phyloP scores from a whole-genome alignment of 2,329 filamentous ascomycete species.

The Penicillium rolfsii region DNA sequence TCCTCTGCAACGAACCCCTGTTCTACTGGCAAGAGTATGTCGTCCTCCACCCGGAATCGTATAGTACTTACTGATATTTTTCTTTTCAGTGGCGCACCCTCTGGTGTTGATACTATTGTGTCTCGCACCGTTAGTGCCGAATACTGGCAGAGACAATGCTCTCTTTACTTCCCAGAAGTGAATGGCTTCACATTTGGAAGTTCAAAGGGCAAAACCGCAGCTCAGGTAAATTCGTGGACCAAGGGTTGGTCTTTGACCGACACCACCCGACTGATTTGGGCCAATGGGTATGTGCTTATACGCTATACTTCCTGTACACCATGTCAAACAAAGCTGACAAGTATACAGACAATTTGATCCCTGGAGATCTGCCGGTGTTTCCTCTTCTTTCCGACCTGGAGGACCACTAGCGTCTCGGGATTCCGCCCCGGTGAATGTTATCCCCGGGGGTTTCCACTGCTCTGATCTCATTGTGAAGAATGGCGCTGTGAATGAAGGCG shows the following conservation, averaged over 20 bases:
- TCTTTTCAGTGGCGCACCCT: slow-evolving; percentile 54
- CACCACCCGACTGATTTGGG: slow-evolving; percentile 60
- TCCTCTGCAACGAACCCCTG: slow-evolving; percentile 66
- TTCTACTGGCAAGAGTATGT: slow-evolving; percentile 59
- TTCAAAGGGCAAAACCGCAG: slow-evolving; percentile 52
- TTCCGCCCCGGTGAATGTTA: slow-evolving; percentile 56
- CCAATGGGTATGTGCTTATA: slow-evolving; percentile 51
- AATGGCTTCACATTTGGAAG: slow-evolving; percentile 56
- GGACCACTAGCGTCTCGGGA: slow-evolving; percentile 56
- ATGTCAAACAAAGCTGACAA: not conserved
- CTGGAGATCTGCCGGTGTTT: slow-evolving; percentile 60
- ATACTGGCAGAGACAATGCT: slow-evolving; percentile 62
- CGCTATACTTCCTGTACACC: not conserved
- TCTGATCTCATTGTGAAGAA: slow-evolving; percentile 57
- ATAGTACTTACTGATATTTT: slow-evolving; percentile 30
- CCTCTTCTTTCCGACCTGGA: slow-evolving; percentile 57
- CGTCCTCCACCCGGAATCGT: not conserved
- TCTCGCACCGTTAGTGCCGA: slow-evolving; percentile 55
- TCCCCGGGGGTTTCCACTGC: slow-evolving; percentile 60
- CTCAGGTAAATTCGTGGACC: slow-evolving; percentile 57
- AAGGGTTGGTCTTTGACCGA: slow-evolving; percentile 59
- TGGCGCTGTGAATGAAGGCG: slow-evolving; percentile 51
- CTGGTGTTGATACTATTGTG: slow-evolving; percentile 51
- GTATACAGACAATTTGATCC: slow-evolving; percentile 57
- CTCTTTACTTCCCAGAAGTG: slow-evolving; percentile 57